Evolutionary conservation across 2,329 filamentous ascomycete species (phyloP).

Genomic region (Trichophaea hybrida): DNA sequence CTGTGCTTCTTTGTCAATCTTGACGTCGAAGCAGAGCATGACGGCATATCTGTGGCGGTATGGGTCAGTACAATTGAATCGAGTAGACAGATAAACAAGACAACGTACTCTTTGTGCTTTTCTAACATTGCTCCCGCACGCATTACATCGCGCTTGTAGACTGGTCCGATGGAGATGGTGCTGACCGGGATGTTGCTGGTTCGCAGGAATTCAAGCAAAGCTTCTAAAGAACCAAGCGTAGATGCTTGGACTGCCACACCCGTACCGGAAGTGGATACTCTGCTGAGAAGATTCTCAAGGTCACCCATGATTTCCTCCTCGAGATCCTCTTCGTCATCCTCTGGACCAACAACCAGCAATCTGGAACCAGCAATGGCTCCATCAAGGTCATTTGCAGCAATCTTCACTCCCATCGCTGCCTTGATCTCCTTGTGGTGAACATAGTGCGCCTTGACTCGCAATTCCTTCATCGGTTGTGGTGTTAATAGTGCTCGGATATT

Average conservation of each 20-base stretch:
- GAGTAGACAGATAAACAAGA: background rate
- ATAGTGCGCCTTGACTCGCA: slow-evolving; percentile 89
- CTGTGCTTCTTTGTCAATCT: slow-evolving; percentile 92
- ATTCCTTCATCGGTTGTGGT: slow-evolving; percentile 78
- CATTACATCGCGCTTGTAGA: slow-evolving; percentile 96
- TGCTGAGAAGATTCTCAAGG: slow-evolving; percentile 76
- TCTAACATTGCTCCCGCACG: slow-evolving; percentile 88
- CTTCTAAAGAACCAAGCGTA: slow-evolving; percentile 90
- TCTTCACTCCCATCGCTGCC: slow-evolving; percentile 96
- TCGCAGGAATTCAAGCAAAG: slow-evolving; percentile 88
- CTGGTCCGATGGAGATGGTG: slow-evolving; percentile 92
- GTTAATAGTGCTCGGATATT: slow-evolving; percentile 91
- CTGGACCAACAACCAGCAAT: slow-evolving; percentile 80
- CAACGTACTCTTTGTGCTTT: slow-evolving; percentile 65
- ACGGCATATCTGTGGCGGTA: slow-evolving; percentile 43
- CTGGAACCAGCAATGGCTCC: slow-evolving; percentile 92
- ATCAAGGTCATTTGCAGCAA: slow-evolving; percentile 88
- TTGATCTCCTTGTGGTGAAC: slow-evolving; percentile 99
- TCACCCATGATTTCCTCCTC: slow-evolving; percentile 94
- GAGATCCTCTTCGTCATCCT: slow-evolving; percentile 93
- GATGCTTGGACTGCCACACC: slow-evolving; percentile 96
- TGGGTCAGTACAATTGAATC: no score
- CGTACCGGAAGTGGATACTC: slow-evolving; percentile 79
- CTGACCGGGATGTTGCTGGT: slow-evolving; percentile 93
- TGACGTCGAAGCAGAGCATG: slow-evolving; percentile 99